Evolutionary conservation across 2,329 filamentous ascomycete genomes (phyloP), one percentile per base, ranked within the genome.

Genomic region (Colletotrichum phormii): DNA sequence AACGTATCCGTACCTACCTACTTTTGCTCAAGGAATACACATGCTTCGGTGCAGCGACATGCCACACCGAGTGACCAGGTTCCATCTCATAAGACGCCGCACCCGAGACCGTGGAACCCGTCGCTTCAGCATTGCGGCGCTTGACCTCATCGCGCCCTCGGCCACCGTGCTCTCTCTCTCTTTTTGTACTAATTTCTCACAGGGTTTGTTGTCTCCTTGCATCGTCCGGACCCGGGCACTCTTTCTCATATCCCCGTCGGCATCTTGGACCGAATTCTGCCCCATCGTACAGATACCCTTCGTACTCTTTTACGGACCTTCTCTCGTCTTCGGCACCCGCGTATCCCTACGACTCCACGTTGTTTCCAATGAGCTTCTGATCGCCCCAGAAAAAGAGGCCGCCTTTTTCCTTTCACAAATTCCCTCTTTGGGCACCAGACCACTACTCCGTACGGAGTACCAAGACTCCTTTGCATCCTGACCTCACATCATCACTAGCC

Each of bases 401-500:
- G 59, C 31, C 65, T n/a, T 46, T 54, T n/a, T 55, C 15, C 12
- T n/a, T 29, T n/a, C 12, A n/a, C 18, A 49, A 49, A 42, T 35
- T 29, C 46, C 37, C 26, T 57, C 5, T 61, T 67, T n/a, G 59
- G 59, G 18, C 60, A 69, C 33, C 26, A 59, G 29, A 51, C 33
- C 42, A 37, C 37, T 7, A 31, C 37, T 42, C 37, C 18, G 37
- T 42, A 42, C 37, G 37, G 37, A 42, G 37, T 61, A 42, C 70
- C 60, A 60, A 64, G 60, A 18, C 26, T 31, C 53, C 24, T 46
- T 33, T 31, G 3, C 37, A 61, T 60, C 66, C 53, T 46, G 33
- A 29, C 53, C 66, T 72, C 70, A 49, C 70, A 70, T 64, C 66
- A 64, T 58, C 53, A 70, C 53, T 54, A 72, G 70, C 66, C 60